phyloP scores from a whole-genome alignment of 2,329 filamentous ascomycete genomes.

The Exserohilum turcica region DNA sequence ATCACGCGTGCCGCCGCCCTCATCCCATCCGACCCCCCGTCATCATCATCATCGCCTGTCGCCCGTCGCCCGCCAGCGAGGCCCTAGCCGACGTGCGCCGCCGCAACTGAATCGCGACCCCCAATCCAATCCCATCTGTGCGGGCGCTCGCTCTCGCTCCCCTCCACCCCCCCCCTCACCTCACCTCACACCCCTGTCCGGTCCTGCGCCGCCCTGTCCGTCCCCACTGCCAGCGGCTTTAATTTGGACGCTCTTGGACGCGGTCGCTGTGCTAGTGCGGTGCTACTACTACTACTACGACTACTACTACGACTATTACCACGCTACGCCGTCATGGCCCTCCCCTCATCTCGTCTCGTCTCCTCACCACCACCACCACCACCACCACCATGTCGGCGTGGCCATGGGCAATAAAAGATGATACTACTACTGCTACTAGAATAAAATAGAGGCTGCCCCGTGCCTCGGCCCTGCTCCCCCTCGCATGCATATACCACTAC shows the following conservation, averaged over 20 bases:
- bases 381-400: no score
- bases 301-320: no score
- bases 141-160: slow-evolving; percentile 39
- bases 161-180: no score
- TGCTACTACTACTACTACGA: no score
- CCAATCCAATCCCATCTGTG: slow-evolving; percentile 15
- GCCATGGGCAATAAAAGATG: no score
- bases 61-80: background rate
- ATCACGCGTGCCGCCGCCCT: slow-evolving; percentile 33
- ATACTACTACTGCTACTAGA: no score
- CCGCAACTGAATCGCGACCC: slow-evolving; percentile 34
- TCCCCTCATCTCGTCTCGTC: no score
- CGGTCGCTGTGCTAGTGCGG: no score
- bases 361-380: no score
- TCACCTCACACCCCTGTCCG: no score
- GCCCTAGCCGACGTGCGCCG: slow-evolving; percentile 17
- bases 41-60: slow-evolving; percentile 19
- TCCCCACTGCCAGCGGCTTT: slow-evolving; percentile 45
- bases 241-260: slow-evolving; percentile 39
- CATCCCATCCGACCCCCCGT: background rate
- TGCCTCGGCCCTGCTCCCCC: slow-evolving; percentile 23
- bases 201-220: slow-evolving; percentile 33
- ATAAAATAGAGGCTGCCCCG: slow-evolving; percentile 1
- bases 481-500: no score
- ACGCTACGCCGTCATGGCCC: no score